A percentile compares a stretch with the other conserved stretches of the same genome.
phyloP scores from a whole-genome alignment of 164 flowering plant genomes.

The Vitis riparia region DNA sequence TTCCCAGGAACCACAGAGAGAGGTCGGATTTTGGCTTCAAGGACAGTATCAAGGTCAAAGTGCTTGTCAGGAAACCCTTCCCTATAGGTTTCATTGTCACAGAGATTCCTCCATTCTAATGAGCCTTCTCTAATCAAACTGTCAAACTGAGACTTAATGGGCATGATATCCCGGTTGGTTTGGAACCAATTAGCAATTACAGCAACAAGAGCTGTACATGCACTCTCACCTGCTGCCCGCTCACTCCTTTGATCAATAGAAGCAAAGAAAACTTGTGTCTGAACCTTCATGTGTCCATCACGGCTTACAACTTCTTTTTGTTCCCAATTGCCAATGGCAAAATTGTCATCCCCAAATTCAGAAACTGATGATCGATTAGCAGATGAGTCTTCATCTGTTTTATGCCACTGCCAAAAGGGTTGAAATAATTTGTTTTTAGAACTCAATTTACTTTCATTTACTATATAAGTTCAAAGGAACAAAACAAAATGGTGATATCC shows the following conservation, averaged over 20 bases:
- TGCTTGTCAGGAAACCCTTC: slow-evolving; percentile 89
- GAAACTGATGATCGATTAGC: slow-evolving; percentile 73
- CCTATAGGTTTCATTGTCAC: slow-evolving; percentile 71
- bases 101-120: slow-evolving; percentile 88
- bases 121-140: slow-evolving; percentile 91
- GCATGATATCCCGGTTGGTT: slow-evolving; percentile 62
- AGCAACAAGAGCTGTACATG: slow-evolving; percentile 95
- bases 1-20: slow-evolving; percentile 67
- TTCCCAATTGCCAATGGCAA: slow-evolving; percentile 94
- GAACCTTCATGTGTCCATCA: slow-evolving; percentile 87
- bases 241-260: slow-evolving; percentile 96
- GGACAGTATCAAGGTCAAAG: slow-evolving; percentile 93
- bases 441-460: background rate
- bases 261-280: slow-evolving; percentile 81
- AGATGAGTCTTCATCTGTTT: slow-evolving; percentile 66
- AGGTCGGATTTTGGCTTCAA: slow-evolving; percentile 78
- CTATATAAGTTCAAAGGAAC: background rate
- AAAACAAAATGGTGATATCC: background rate
- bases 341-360: slow-evolving; percentile 97
- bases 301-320: slow-evolving; percentile 82
- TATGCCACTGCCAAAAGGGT: slow-evolving; percentile 52
- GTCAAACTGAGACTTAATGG: slow-evolving; percentile 90
- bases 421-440: background rate
- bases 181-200: slow-evolving; percentile 98
- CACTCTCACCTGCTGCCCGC: slow-evolving; percentile 96